Evolutionary conservation across 441 rosid genomes (phyloP).

Genomic region (Brassica balearica): DNA sequence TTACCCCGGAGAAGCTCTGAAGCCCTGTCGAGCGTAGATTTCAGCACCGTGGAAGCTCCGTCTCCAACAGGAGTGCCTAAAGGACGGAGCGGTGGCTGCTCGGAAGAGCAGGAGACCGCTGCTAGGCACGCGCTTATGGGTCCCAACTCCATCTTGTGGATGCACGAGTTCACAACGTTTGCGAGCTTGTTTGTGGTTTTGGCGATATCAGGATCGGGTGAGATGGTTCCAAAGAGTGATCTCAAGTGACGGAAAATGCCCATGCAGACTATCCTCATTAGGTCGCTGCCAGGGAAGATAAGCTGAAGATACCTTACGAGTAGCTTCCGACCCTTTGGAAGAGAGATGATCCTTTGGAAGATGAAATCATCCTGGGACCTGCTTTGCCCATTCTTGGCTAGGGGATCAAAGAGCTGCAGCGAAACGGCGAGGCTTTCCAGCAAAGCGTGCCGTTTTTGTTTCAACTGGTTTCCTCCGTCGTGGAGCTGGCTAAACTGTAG

Average conservation of each 20-base stretch:
- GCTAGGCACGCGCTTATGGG: conserved; percentile 82
- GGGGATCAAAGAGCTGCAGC: conserved; percentile 86
- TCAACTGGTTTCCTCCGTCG: conserved; percentile 80
- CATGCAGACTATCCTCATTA: conserved; percentile 87
- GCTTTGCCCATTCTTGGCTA: conserved; percentile 65
- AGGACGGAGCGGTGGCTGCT: conserved; percentile 88
- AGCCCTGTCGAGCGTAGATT: conserved; percentile 78
- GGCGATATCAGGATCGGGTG: conserved; percentile 61
- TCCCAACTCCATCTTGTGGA: conserved; percentile 73
- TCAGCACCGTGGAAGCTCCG: conserved; percentile 69
- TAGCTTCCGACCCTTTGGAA: conserved; percentile 87
- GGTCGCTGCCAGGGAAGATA: conserved; percentile 69
- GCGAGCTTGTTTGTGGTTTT: conserved; percentile 71
- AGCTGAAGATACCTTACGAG: conserved; percentile 79
- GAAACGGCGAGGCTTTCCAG: conserved; percentile 82
- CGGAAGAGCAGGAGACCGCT: conserved; percentile 84
- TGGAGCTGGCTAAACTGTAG: conserved; percentile 77
- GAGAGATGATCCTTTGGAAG: conserved; percentile 75
- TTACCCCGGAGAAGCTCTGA: conserved; percentile 62
- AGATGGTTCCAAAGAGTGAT: conserved; percentile 77
- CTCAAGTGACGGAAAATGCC: conserved; percentile 88
- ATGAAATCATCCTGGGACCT: conserved; percentile 74
- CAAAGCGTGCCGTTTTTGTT: conserved; percentile 67
- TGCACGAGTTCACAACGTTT: conserved; percentile 60
- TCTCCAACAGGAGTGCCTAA: conserved; percentile 75